phyloP scores from a whole-genome alignment of 805 yeast species.

The Yamadazyma philogaea region DNA sequence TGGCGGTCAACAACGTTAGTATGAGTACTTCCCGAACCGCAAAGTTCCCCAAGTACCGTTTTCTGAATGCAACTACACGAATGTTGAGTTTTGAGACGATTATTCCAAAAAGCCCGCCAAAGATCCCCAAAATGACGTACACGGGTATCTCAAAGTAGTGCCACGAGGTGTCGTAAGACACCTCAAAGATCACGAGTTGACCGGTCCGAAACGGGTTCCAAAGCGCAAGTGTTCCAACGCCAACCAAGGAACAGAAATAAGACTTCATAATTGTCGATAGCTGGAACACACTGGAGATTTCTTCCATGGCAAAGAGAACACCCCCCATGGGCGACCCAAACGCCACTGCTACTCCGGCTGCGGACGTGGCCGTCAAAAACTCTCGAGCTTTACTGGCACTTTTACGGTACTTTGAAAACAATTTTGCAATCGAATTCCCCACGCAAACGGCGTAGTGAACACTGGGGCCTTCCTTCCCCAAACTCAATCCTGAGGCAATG shows the following conservation, averaged over 20 bases:
- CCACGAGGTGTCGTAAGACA: constrained; percentile 86
- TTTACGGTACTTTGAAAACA: constrained; percentile 44
- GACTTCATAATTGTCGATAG: constrained; percentile 85
- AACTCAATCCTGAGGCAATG: constrained; percentile 87
- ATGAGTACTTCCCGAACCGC: constrained; percentile 71
- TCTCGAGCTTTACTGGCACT: constrained; percentile 51
- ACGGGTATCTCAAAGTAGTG: constrained; percentile 79
- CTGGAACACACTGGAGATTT: constrained; percentile 72
- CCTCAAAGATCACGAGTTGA: constrained; percentile 88
- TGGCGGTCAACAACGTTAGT: constrained; percentile 66
- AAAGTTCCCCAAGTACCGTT: constrained; percentile 53
- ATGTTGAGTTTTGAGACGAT: constrained; percentile 72
- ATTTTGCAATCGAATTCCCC: constrained; percentile 72
- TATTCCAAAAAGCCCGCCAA: constrained; percentile 91
- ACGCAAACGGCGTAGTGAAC: constrained; percentile 97
- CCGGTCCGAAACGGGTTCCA: constrained; percentile 94
- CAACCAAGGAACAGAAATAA: constrained; percentile 85
- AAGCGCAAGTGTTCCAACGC: constrained; percentile 74
- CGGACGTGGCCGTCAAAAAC: constrained; percentile 83
- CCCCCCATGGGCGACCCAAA: constrained; percentile 98
- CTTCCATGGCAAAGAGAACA: constrained; percentile 89
- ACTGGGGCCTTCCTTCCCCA: constrained; percentile 98
- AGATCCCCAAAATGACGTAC: constrained; percentile 73
- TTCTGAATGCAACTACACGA: constrained; percentile 72
- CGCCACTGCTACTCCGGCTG: constrained; percentile 98